Conservation (phyloP, 2,329 filamentous ascomycete species). For the Microdochium nivale region DNA sequence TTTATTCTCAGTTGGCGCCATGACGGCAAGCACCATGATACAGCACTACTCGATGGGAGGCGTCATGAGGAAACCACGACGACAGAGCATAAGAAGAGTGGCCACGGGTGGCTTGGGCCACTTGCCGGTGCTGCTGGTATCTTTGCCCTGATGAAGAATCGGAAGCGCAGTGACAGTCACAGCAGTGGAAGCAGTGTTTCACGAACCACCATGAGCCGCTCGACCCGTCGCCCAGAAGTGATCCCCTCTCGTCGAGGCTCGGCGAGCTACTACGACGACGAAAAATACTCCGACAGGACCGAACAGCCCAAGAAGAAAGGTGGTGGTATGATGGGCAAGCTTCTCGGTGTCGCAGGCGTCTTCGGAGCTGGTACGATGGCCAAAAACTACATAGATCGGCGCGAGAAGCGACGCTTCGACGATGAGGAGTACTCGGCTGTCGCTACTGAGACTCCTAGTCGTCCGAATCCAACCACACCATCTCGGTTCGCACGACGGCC, state of each 20-base stretch:
- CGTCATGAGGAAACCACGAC: conserved; percentile 42
- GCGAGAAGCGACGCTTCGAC: conserved; percentile 31
- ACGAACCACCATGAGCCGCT: conserved; percentile 22
- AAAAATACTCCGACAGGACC: conserved; percentile 52
- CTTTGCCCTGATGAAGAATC: conserved; percentile 33
- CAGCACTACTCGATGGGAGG: conserved; percentile 48
- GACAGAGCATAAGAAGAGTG: conserved; percentile 26
- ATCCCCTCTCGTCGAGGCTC: conserved; percentile 44
- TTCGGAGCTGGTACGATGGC: conserved; percentile 55
- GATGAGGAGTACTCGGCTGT: conserved; percentile 58
- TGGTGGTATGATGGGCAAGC: conserved; percentile 50
- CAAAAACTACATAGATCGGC: conserved; percentile 48
- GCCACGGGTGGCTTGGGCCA: conserved; percentile 39
- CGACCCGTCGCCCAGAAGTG: conserved; percentile 30
- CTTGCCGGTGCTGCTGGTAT: conserved; percentile 43
- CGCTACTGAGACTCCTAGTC: conserved; percentile 50
- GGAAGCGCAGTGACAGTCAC: conserved; percentile 28
- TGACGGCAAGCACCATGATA: conserved; percentile 42
- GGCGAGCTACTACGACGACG: conserved; percentile 50
- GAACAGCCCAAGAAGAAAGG: conserved; percentile 23
- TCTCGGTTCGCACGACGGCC: conserved; percentile 17
- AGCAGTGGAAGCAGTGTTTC: conserved; percentile 26
- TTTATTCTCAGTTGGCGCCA: conserved; percentile 71
- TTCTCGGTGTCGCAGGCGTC: conserved; percentile 52
- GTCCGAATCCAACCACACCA: conserved; percentile 26